A percentile compares a stretch with the other conserved stretches of the same genome.
Evolutionary conservation across 192 early-diverging fungal genomes (phyloP).

Genomic region (Entomortierella lignicola): DNA sequence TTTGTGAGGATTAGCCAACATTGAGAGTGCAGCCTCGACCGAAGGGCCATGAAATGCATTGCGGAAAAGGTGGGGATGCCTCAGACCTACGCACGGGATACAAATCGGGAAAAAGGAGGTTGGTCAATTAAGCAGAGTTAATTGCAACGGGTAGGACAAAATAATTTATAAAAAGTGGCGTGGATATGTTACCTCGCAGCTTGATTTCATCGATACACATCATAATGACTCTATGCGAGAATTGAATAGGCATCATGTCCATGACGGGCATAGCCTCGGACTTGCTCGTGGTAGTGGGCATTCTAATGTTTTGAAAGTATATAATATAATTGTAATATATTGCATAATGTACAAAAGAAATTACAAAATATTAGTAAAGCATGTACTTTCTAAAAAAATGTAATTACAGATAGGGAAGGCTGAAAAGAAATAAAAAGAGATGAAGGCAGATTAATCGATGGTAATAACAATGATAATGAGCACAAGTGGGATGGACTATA

Average conservation of each 20-base stretch:
- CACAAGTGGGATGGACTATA: too few relatives aligned
- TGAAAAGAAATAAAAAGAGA: too few relatives aligned
- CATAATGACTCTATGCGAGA: conserved; percentile 48
- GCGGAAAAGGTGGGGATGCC: conserved; percentile 42
- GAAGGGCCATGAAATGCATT: conserved; percentile 39
- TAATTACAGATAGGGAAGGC: background rate
- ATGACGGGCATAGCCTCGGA: conserved; percentile 16
- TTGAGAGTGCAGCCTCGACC: conserved; percentile 35
- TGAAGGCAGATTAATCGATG: too few relatives aligned
- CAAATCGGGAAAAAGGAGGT: too few relatives aligned
- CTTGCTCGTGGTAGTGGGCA: conserved; percentile 10
- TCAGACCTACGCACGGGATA: conserved; percentile 22
- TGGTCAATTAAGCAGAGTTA: background rate
- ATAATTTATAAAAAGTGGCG: background rate
- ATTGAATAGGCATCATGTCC: conserved; percentile 49
- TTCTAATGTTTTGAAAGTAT: background rate
- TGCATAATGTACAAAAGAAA: background rate
- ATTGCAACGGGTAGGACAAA: too few relatives aligned
- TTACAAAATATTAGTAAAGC: background rate
- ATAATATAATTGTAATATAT: background rate
- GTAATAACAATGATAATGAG: too few relatives aligned
- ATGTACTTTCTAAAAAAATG: background rate
- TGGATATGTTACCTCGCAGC: conserved; percentile 30
- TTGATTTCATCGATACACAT: conserved; percentile 53
- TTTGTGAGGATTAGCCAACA: conserved; percentile 33